Percentiles rank a stretch among this genome's conserved stretches.
phyloP scores from a whole-genome alignment of 345 rosid genomes.

The Clarkia xantiana region DNA sequence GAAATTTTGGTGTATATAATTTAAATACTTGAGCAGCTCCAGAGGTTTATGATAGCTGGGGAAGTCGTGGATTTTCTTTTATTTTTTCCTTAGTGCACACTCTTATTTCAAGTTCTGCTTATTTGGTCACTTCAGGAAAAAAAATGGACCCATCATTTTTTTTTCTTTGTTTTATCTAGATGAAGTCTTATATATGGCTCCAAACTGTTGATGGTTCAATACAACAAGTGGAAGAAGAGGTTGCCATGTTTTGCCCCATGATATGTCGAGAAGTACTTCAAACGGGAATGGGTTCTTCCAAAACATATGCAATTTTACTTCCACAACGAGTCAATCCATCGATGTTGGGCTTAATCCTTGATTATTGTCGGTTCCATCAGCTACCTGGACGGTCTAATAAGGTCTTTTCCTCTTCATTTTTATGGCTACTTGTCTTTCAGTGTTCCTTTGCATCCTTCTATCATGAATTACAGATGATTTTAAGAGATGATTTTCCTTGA shows the following conservation, averaged over 20 bases:
- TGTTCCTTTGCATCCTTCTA: background rate
- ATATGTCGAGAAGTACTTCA: constrained; percentile 69
- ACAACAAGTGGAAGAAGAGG: constrained; percentile 88
- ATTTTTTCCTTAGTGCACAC: no score
- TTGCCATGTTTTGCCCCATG: constrained; percentile 88
- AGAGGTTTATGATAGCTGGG: no score
- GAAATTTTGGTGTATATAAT: no score
- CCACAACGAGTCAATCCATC: constrained; percentile 78
- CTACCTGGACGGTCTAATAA: constrained; percentile 64
- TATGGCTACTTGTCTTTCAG: background rate
- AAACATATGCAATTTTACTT: constrained; percentile 63
- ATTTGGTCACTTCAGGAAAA: no score
- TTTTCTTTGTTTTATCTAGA: constrained; percentile 13
- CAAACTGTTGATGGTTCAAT: constrained; percentile 77
- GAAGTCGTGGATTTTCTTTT: no score
- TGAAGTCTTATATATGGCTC: constrained; percentile 81
- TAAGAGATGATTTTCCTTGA: background rate
- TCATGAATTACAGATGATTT: background rate
- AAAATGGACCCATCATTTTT: background rate
- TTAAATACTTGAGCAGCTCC: no score
- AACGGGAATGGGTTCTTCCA: constrained; percentile 71
- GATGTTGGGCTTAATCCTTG: constrained; percentile 62
- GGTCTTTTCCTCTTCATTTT: constrained; percentile 12
- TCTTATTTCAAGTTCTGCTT: no score
- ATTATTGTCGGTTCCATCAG: constrained; percentile 83